Conservation (phyloP, 257 asterid genomes). For the Solanum infundibuliforme region DNA sequence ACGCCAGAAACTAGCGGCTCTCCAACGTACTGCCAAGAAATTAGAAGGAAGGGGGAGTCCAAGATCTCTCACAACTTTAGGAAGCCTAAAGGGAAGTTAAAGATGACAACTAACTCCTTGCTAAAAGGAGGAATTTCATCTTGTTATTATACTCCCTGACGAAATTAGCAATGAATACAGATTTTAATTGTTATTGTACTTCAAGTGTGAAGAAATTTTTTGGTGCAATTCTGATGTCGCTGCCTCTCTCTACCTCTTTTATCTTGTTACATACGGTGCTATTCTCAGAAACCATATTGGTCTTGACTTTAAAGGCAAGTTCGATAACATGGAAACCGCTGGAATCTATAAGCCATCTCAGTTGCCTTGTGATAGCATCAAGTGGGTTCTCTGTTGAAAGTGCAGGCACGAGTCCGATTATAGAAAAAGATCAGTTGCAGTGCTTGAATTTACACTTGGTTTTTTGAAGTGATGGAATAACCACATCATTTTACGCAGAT, state of each 20-base stretch:
- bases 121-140: not conserved
- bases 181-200: not conserved
- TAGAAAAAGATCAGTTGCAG: not conserved
- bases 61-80: conserved; percentile 25
- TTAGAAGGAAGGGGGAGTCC: conserved; percentile 39
- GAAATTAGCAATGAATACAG: not conserved
- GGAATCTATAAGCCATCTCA: not conserved
- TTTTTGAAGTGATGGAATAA: not conserved
- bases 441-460: not conserved
- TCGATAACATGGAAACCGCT: not conserved
- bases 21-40: conserved; percentile 52
- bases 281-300: not conserved
- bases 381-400: not conserved
- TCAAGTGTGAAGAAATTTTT: not conserved
- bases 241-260: not conserved
- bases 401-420: not conserved
- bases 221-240: not conserved
- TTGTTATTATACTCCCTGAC: not conserved
- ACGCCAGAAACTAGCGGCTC: conserved; percentile 54
- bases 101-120: conserved; percentile 21
- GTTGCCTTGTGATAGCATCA: not conserved
- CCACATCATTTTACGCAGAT: not conserved
- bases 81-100: conserved; percentile 23
- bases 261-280: not conserved
- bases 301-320: not conserved